phyloP scores from a whole-genome alignment of 2,329 filamentous ascomycete genomes.

The Fusarium ambrosium region DNA sequence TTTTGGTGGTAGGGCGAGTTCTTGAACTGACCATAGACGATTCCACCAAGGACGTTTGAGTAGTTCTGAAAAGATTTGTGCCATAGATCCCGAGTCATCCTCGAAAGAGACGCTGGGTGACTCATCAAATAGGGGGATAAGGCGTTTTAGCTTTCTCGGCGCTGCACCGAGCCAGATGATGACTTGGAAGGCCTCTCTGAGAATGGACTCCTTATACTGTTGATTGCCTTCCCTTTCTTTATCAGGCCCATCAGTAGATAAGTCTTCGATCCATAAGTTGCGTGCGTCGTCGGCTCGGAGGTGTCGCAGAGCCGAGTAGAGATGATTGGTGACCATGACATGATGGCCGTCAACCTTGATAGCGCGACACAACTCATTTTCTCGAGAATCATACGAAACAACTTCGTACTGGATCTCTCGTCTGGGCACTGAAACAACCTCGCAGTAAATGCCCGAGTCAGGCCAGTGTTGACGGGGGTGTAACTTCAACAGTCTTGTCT shows the following conservation, averaged over 20 bases:
- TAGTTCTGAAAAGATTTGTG: not conserved
- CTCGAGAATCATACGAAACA: not conserved
- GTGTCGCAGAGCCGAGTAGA: not conserved
- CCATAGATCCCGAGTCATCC: not conserved
- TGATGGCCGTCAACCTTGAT: not conserved
- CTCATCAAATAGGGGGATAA: not conserved
- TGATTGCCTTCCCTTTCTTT: accelerated
- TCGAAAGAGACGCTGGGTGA: not conserved
- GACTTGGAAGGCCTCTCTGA: not conserved
- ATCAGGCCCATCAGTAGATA: not conserved
- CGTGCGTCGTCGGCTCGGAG: not conserved
- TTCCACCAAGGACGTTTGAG: not conserved
- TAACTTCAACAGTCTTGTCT: not conserved
- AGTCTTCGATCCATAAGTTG: not conserved
- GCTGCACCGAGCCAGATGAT: not conserved
- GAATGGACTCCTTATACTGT: not conserved
- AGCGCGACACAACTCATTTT: not conserved
- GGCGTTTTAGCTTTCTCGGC: not conserved
- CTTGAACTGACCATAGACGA: not conserved
- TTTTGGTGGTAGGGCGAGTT: not conserved
- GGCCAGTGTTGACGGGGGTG: not conserved
- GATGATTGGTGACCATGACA: not conserved
- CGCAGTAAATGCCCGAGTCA: not conserved
- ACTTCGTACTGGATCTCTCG: not conserved
- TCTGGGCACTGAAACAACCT: not conserved